A percentile compares a stretch with the other conserved stretches of the same genome.
Conservation (phyloP, 1,139 yeast species). For the Sugiyamaella pinicola region DNA sequence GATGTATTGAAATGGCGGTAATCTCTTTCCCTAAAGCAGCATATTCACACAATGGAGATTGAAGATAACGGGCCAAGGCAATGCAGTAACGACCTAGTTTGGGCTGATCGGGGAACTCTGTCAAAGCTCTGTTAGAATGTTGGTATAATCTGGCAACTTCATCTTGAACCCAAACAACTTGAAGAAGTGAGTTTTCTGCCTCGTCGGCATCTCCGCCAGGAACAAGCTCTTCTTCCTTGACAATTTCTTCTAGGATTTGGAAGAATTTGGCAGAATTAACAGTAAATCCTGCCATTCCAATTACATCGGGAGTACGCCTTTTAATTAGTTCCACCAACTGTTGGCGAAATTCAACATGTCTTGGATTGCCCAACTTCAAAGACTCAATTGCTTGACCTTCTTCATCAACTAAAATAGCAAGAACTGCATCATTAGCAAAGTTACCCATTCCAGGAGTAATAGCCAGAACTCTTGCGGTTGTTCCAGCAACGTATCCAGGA, state of each 20-base stretch:
- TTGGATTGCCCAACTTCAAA: conserved; percentile 76
- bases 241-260: conserved; percentile 59
- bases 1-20: conserved; percentile 69
- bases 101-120: conserved; percentile 87
- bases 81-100: conserved; percentile 82
- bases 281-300: conserved; percentile 87
- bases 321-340: conserved; percentile 58
- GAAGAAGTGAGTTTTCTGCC: conserved; percentile 39
- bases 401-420: conserved; percentile 78
- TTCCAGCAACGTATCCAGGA: conserved; percentile 71
- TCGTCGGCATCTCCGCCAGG: conserved; percentile 54
- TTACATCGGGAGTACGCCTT: conserved; percentile 73
- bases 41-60: conserved; percentile 87
- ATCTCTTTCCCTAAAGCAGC: conserved; percentile 77
- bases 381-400: conserved; percentile 76
- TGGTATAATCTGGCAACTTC: conserved; percentile 92
- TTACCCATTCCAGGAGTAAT: conserved; percentile 87
- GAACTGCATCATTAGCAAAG: conserved; percentile 77
- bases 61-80: conserved; percentile 87
- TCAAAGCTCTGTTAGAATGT: conserved; percentile 70
- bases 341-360: conserved; percentile 57
- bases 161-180: conserved; percentile 82
- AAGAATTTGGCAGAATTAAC: conserved; percentile 67
- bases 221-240: conserved; percentile 54
- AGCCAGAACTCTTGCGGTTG: conserved; percentile 81